Conservation (phyloP, 2,329 filamentous ascomycete genomes). For the Calycina herbarum region DNA sequence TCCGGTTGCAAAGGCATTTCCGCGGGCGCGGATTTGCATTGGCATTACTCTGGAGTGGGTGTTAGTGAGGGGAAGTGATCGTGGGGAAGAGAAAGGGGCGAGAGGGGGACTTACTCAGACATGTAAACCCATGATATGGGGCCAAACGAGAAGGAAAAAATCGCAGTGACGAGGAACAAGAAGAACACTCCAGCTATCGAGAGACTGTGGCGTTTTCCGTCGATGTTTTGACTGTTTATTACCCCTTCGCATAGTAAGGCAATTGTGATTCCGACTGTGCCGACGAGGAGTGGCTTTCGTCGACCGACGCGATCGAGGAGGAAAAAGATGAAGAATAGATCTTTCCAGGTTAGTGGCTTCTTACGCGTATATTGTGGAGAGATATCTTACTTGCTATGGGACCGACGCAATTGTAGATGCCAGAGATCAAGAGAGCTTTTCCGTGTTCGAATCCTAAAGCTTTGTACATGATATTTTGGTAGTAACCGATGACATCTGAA, state of each 20-base stretch:
- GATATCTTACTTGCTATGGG: slow-evolving; percentile 43
- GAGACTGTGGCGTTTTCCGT: slow-evolving; percentile 44
- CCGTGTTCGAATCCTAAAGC: slow-evolving; percentile 57
- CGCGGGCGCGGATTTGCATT: slow-evolving; percentile 62
- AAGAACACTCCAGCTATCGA: slow-evolving; percentile 65
- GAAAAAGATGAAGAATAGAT: slow-evolving; percentile 61
- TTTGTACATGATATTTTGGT: slow-evolving; percentile 59
- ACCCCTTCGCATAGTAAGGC: slow-evolving; percentile 60
- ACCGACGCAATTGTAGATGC: slow-evolving; percentile 61
- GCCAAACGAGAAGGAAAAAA: slow-evolving; percentile 61
- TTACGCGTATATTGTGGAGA: background rate
- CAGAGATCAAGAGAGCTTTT: slow-evolving; percentile 54
- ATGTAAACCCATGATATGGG: slow-evolving; percentile 50
- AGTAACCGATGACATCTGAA: slow-evolving; percentile 60
- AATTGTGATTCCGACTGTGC: slow-evolving; percentile 54
- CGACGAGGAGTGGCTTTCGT: slow-evolving; percentile 53
- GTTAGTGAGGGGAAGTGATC: background rate
- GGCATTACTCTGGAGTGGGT: slow-evolving; percentile 51
- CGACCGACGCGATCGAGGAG: slow-evolving; percentile 55
- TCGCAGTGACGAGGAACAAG: slow-evolving; percentile 60
- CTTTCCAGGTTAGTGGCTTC: slow-evolving; percentile 28
- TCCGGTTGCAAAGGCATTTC: slow-evolving; percentile 57
- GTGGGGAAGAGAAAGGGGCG: slow-evolving; percentile 56
- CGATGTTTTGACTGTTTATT: slow-evolving; percentile 53
- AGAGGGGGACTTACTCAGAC: slow-evolving; percentile 46